Conservation (phyloP, 202 grass and related monocot species). For the Panicum hallii region DNA sequence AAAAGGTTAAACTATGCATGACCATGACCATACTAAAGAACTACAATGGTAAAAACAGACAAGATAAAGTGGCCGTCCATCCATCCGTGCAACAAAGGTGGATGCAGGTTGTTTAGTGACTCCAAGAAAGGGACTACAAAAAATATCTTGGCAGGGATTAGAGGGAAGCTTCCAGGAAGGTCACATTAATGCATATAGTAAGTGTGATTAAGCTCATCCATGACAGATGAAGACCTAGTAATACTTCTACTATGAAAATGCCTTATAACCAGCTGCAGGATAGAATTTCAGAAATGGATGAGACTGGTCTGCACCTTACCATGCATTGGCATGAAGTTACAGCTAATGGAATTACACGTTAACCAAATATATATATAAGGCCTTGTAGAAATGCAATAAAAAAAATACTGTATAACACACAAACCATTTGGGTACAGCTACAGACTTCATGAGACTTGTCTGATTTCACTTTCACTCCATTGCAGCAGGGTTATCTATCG, state of each 20-base stretch:
- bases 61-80: slow-evolving; percentile 57
- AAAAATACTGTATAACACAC: slow-evolving; percentile 29
- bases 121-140: slow-evolving; percentile 56
- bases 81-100: slow-evolving; percentile 56
- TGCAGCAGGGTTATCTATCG: slow-evolving; percentile 29
- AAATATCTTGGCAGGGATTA: slow-evolving; percentile 40
- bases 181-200: slow-evolving; percentile 50
- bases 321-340: slow-evolving; percentile 29
- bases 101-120: slow-evolving; percentile 50
- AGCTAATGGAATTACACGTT: background rate
- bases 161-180: slow-evolving; percentile 64
- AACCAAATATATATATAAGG: slow-evolving; percentile 2
- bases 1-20: slow-evolving; percentile 56
- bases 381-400: slow-evolving; percentile 7
- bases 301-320: slow-evolving; percentile 42
- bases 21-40: slow-evolving; percentile 42
- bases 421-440: slow-evolving; percentile 20
- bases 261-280: background rate
- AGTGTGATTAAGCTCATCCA: slow-evolving; percentile 32
- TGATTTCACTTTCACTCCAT: slow-evolving; percentile 42
- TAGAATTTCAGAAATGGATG: slow-evolving; percentile 28
- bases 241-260: slow-evolving; percentile 40
- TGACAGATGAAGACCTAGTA: slow-evolving; percentile 51
- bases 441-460: slow-evolving; percentile 46
- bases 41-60: slow-evolving; percentile 52